Conservation (phyloP, 2,329 filamentous ascomycete species). For the Paraconiothyrium sp. region DNA sequence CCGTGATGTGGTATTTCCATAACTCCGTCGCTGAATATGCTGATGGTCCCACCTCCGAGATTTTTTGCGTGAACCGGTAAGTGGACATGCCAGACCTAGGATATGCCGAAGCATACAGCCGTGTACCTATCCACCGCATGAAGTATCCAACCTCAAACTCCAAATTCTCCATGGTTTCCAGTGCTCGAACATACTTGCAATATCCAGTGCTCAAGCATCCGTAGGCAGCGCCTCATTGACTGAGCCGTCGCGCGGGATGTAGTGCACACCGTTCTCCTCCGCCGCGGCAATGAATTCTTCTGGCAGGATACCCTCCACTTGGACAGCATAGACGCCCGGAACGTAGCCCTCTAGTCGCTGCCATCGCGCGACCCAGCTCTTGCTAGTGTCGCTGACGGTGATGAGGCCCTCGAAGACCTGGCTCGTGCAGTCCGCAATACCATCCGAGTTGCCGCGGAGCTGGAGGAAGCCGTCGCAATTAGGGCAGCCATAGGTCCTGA, state of each 20-base stretch:
- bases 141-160: neutral
- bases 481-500: constrained; percentile 87
- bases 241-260: constrained; percentile 60
- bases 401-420: constrained; percentile 96
- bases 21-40: constrained; percentile 42
- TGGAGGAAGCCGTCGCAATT: constrained; percentile 96
- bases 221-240: constrained; percentile 49
- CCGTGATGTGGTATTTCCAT: constrained; percentile 15
- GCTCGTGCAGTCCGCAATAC: constrained; percentile 91
- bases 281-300: constrained; percentile 65
- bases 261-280: constrained; percentile 68
- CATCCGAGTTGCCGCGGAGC: constrained; percentile 79
- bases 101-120: neutral
- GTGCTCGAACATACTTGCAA: too few relatives aligned
- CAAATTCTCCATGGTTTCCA: constrained; percentile 7
- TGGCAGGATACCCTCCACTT: constrained; percentile 82
- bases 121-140: neutral
- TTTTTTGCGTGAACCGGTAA: neutral
- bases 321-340: constrained; percentile 89
- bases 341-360: constrained; percentile 91
- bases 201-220: constrained; percentile 30
- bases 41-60: constrained; percentile 8
- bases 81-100: neutral
- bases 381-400: constrained; percentile 80
- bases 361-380: constrained; percentile 96